phyloP scores from a whole-genome alignment of 345 rosid genomes.

The Salix caprea region DNA sequence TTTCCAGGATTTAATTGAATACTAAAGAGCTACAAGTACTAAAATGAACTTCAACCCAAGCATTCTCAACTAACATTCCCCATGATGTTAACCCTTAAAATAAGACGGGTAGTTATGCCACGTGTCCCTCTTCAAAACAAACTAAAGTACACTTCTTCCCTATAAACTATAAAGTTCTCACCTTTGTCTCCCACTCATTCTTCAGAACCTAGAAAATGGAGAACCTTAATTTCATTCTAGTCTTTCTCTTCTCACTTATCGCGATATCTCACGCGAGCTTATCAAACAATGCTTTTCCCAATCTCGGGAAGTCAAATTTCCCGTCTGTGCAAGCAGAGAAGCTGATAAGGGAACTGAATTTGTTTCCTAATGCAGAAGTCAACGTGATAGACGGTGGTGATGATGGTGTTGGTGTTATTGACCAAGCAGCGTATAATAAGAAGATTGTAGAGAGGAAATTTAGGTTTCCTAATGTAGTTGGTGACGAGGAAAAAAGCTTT shows the following conservation, averaged over 20 bases:
- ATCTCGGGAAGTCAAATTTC: conserved; percentile 41
- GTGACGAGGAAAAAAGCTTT: conserved; percentile 23
- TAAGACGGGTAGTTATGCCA: not conserved
- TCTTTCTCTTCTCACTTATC: conserved; percentile 24
- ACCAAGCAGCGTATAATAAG: conserved; percentile 7
- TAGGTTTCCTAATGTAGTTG: conserved; percentile 52
- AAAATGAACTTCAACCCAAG: not conserved
- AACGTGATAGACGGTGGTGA: conserved; percentile 42
- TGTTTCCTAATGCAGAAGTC: conserved; percentile 65
- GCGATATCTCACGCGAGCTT: conserved; percentile 8
- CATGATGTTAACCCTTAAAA: too few species aligned
- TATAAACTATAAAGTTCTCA: not conserved
- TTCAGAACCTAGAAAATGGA: conserved; percentile 32
- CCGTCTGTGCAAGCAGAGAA: conserved; percentile 67
- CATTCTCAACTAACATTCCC: not conserved
- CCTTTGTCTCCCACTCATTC: not conserved
- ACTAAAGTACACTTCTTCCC: not conserved
- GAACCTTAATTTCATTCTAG: conserved; percentile 18
- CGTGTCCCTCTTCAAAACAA: conserved; percentile 12
- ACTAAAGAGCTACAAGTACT: not conserved
- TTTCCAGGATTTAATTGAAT: not conserved
- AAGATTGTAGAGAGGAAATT: conserved; percentile 64
- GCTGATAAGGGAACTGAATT: conserved; percentile 78
- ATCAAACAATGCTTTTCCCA: not conserved
- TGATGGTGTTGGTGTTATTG: not conserved